phyloP scores from a whole-genome alignment of 2,329 filamentous ascomycete species.

The Clarireedia paspali region DNA sequence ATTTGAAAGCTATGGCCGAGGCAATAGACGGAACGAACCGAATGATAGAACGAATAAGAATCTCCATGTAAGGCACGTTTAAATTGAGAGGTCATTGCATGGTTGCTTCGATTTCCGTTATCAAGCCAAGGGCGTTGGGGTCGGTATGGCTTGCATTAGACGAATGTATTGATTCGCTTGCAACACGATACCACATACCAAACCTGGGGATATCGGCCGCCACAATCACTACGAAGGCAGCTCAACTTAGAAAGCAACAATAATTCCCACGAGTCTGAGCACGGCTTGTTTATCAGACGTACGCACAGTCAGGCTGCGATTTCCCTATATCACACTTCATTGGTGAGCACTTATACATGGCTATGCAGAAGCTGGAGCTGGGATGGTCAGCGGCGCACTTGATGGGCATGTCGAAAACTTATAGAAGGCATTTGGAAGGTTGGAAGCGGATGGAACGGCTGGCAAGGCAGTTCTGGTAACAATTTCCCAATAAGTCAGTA shows the following conservation, averaged over 20 bases:
- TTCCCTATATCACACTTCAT: too few relatives aligned
- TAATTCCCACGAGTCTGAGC: neutral
- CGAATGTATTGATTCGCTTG: constrained; percentile 5
- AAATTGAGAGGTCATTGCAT: neutral
- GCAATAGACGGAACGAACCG: neutral
- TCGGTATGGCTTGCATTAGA: neutral
- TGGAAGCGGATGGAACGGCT: neutral
- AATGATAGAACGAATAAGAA: neutral
- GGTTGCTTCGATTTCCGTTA: neutral
- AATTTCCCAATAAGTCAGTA: neutral
- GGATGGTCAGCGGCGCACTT: neutral
- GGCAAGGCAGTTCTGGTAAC: neutral
- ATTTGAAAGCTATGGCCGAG: neutral
- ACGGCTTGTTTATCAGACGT: neutral
- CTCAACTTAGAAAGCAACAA: neutral
- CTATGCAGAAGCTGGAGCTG: neutral
- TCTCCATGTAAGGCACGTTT: neutral
- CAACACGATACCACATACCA: neutral
- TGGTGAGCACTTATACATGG: too few relatives aligned
- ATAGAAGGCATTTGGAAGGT: neutral
- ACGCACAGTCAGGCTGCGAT: too few relatives aligned
- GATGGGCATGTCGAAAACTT: neutral
- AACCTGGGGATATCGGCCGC: neutral
- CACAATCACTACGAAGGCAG: neutral
- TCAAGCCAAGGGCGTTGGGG: neutral